Conservation (phyloP, 2,329 filamentous ascomycete genomes). For the Penicillium thymicola region DNA sequence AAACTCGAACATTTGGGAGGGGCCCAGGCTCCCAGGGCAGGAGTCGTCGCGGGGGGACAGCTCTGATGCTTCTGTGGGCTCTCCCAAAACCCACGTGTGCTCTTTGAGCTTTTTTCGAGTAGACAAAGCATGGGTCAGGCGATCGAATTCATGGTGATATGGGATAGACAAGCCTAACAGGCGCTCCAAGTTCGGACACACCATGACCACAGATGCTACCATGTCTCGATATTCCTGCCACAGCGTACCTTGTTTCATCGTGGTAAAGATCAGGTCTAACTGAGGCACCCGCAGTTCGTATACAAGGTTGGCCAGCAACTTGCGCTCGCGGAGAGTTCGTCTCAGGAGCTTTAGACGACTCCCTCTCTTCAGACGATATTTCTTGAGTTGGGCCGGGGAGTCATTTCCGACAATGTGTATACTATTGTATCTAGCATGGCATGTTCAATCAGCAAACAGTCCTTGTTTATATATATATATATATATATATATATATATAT, state of each 20-base stretch:
- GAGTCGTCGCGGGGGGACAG: constrained; percentile 36
- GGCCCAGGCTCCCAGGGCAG: constrained; percentile 47
- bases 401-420: constrained; percentile 50
- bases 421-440: constrained; percentile 45
- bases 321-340: constrained; percentile 52
- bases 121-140: constrained; percentile 55
- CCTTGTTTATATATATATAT: background rate
- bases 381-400: constrained; percentile 45
- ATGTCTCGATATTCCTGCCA: constrained; percentile 51
- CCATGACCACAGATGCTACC: constrained; percentile 57
- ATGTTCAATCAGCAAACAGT: background rate
- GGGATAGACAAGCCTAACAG: constrained; percentile 53
- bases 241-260: constrained; percentile 39
- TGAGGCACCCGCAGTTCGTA: constrained; percentile 53
- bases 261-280: constrained; percentile 42
- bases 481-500: background rate
- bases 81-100: constrained; percentile 55
- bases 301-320: constrained; percentile 51
- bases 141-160: constrained; percentile 54
- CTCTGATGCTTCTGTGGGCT: constrained; percentile 41
- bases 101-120: constrained; percentile 54
- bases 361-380: constrained; percentile 48
- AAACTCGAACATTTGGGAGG: constrained; percentile 51
- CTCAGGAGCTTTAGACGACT: constrained; percentile 54
- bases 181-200: constrained; percentile 56